A percentile compares a stretch with the other conserved stretches of the same genome.
Evolutionary conservation across 768 basidiomycete genomes (phyloP).

Genomic region (Hydnomerulius pinastri): DNA sequence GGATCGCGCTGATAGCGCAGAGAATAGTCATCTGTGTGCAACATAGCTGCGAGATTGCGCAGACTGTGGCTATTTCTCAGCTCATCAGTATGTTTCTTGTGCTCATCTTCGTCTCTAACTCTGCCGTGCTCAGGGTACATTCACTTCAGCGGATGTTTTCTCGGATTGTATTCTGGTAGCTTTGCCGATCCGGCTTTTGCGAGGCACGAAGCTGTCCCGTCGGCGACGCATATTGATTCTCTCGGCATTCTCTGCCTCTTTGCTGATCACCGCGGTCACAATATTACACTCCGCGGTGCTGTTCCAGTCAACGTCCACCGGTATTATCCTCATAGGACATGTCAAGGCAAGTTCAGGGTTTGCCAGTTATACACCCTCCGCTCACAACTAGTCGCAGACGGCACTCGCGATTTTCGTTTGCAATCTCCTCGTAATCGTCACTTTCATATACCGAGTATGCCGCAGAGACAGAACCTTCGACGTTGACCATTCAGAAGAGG

Average conservation of each 20-base stretch:
- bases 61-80: slow-evolving; percentile 14
- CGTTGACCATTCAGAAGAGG: neutral
- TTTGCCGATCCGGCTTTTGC: slow-evolving; percentile 16
- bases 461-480: neutral
- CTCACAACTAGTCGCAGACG: too few relatives aligned
- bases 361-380: too few relatives aligned
- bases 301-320: neutral
- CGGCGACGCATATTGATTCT: slow-evolving; percentile 19
- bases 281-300: slow-evolving; percentile 18
- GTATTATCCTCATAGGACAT: slow-evolving; percentile 20
- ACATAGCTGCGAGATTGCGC: neutral
- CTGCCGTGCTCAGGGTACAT: neutral
- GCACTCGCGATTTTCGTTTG: slow-evolving; percentile 10
- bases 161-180: slow-evolving; percentile 21
- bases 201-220: slow-evolving; percentile 1
- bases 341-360: slow-evolving; percentile 26
- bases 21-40: slow-evolving; percentile 9
- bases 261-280: slow-evolving; percentile 18
- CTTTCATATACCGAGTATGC: slow-evolving; percentile 4
- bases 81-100: slow-evolving; percentile 20
- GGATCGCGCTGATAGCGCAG: slow-evolving; percentile 20
- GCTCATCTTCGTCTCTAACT: neutral
- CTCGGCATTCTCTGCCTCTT: slow-evolving; percentile 20
- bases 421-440: slow-evolving; percentile 10
- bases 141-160: slow-evolving; percentile 17